Conservation (phyloP, 2,329 filamentous ascomycete species). For the Didymella arachidicola region DNA sequence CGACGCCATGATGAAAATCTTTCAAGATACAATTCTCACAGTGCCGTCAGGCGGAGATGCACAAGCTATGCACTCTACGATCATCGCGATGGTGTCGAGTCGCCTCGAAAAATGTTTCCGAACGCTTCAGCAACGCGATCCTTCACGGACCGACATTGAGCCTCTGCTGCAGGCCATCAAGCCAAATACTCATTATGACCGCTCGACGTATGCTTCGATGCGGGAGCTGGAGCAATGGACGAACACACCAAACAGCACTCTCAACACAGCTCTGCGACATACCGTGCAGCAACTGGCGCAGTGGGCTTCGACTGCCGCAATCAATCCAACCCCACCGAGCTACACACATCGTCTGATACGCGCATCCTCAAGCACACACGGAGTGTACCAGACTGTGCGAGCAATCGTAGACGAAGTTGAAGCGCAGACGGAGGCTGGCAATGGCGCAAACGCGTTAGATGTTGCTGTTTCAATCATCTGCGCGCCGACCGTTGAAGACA, state of each 20-base stretch:
- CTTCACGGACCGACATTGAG: conserved; percentile 73
- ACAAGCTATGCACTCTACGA: conserved; percentile 72
- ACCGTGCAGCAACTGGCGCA: conserved; percentile 69
- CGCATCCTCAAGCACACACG: conserved; percentile 66
- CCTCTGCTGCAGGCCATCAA: conserved; percentile 72
- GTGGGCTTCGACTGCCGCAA: conserved; percentile 66
- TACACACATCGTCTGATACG: conserved; percentile 78
- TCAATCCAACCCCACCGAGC: conserved; percentile 63
- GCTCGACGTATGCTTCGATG: conserved; percentile 68
- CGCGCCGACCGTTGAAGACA: conserved; percentile 61
- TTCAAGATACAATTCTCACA: conserved; percentile 75
- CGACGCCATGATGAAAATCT: conserved; percentile 72
- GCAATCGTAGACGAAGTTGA: conserved; percentile 73
- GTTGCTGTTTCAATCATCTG: conserved; percentile 74
- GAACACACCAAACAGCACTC: conserved; percentile 62
- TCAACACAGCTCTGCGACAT: conserved; percentile 66
- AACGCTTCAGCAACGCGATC: conserved; percentile 71
- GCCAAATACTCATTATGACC: conserved; percentile 64
- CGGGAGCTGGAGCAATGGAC: conserved; percentile 75
- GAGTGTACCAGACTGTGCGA: conserved; percentile 66
- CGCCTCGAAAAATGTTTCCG: conserved; percentile 72
- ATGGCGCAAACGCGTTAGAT: conserved; percentile 70
- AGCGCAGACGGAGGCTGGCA: conserved; percentile 66
- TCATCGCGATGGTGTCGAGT: conserved; percentile 74
- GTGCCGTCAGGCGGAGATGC: conserved; percentile 76